phyloP scores from a whole-genome alignment of 768 basidiomycete genomes.

The Suillus americanus region DNA sequence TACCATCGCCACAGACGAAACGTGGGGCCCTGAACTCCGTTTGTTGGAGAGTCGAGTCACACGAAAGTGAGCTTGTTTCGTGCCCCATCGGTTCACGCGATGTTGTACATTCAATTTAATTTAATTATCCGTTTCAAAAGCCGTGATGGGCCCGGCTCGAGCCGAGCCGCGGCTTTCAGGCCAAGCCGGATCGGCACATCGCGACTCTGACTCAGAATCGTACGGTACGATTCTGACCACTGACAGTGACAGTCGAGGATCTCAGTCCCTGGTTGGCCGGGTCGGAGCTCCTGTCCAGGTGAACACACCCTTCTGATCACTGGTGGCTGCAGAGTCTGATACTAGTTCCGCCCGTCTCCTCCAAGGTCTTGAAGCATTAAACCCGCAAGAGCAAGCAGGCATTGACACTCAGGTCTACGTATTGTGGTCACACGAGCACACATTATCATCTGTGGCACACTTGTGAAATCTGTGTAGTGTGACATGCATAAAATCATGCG shows the following conservation, averaged over 20 bases:
- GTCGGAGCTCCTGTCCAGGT: not conserved
- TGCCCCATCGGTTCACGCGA: too few relatives aligned
- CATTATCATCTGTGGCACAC: not conserved
- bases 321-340: not conserved
- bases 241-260: not conserved
- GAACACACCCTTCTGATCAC: not conserved
- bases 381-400: not conserved
- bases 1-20: too few relatives aligned
- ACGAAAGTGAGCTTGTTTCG: too few relatives aligned
- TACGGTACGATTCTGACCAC: not conserved
- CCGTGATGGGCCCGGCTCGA: too few relatives aligned
- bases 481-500: not conserved
- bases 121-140: too few relatives aligned
- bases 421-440: not conserved
- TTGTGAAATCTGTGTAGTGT: not conserved
- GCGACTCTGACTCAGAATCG: not conserved
- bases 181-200: too few relatives aligned
- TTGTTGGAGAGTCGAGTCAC: too few relatives aligned
- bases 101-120: too few relatives aligned
- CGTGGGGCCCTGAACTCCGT: too few relatives aligned
- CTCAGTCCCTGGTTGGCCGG: not conserved
- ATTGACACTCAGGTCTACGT: not conserved
- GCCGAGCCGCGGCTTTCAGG: too few relatives aligned
- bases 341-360: not conserved
- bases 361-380: not conserved